Conservation (phyloP, 306 rosid species). For the Fragaria nilgerrensis region DNA sequence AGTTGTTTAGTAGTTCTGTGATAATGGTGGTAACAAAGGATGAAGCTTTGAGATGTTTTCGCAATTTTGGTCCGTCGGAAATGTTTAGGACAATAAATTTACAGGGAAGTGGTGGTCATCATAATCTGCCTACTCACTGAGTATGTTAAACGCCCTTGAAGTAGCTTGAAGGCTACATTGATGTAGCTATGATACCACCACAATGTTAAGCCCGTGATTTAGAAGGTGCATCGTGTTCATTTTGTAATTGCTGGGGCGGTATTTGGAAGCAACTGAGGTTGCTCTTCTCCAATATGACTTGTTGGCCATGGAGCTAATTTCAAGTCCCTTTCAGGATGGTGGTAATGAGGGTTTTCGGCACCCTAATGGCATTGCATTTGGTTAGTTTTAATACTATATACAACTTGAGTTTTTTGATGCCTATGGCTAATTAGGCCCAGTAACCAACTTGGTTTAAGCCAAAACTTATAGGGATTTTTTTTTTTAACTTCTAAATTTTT, state of each 20-base stretch:
- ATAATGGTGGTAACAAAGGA: constrained; percentile 85
- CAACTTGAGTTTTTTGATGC: not conserved
- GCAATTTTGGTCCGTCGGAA: constrained; percentile 59
- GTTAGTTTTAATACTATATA: constrained; percentile 1
- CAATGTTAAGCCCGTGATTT: not conserved
- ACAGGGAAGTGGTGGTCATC: constrained; percentile 48
- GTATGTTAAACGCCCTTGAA: constrained; percentile 53
- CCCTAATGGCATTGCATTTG: constrained; percentile 4
- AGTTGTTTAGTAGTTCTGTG: not conserved
- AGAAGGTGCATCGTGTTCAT: not conserved
- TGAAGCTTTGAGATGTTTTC: constrained; percentile 70
- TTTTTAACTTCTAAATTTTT: not conserved
- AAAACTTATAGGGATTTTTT: no score
- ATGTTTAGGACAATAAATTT: constrained; percentile 52
- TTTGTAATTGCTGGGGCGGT: not conserved
- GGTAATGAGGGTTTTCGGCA: constrained; percentile 14
- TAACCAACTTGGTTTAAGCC: not conserved
- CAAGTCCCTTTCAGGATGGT: constrained; percentile 5
- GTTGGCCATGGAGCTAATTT: not conserved
- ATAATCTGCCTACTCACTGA: constrained; percentile 53
- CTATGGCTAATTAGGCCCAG: not conserved
- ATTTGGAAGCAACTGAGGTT: constrained; percentile 1
- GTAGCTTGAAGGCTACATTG: constrained; percentile 42
- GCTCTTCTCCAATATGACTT: constrained; percentile 4
- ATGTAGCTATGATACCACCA: constrained; percentile 5